phyloP scores from a whole-genome alignment of 2,329 filamentous ascomycete genomes.

The Pseudogymnoascus sp. region DNA sequence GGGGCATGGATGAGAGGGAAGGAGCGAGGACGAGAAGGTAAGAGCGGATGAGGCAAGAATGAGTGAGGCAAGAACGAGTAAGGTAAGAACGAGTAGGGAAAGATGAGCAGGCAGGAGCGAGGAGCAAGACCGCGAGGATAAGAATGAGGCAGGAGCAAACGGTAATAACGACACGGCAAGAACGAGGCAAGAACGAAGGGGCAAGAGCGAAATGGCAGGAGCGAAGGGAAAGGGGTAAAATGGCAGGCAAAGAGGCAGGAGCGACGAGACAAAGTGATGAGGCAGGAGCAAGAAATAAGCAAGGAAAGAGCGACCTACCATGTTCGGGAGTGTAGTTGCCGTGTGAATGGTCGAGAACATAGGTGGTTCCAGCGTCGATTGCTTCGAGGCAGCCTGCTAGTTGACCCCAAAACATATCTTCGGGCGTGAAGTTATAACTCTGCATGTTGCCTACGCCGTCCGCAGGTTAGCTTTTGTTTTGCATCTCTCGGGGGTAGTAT shows the following conservation, averaged over 20 bases:
- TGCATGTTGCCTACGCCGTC: slow-evolving; percentile 29
- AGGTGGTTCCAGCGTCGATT: slow-evolving; percentile 36
- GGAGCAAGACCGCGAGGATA: neutral
- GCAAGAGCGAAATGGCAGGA: neutral
- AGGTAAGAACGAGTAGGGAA: slow-evolving; percentile 6
- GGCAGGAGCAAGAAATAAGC: neutral
- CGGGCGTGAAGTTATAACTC: slow-evolving; percentile 28
- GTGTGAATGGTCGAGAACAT: slow-evolving; percentile 33
- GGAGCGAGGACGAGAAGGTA: neutral
- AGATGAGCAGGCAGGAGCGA: slow-evolving; percentile 10
- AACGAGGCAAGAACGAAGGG: neutral
- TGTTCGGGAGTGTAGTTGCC: slow-evolving; percentile 27
- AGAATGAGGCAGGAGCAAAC: neutral
- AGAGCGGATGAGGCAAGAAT: neutral
- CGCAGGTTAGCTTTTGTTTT: neutral
- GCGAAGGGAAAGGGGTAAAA: neutral
- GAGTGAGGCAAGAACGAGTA: neutral
- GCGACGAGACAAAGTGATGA: neutral
- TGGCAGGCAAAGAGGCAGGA: slow-evolving; percentile 11
- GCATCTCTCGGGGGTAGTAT: neutral
- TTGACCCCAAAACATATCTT: slow-evolving; percentile 41
- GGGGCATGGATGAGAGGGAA: neutral
- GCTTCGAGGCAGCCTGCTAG: slow-evolving; percentile 33
- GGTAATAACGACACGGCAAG: neutral
- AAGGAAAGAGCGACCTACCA: slow-evolving; percentile 17